Base-by-base conservation (phyloP, 2,329 filamentous ascomycete genomes). In the Ophiostoma fasciatum region DNA sequence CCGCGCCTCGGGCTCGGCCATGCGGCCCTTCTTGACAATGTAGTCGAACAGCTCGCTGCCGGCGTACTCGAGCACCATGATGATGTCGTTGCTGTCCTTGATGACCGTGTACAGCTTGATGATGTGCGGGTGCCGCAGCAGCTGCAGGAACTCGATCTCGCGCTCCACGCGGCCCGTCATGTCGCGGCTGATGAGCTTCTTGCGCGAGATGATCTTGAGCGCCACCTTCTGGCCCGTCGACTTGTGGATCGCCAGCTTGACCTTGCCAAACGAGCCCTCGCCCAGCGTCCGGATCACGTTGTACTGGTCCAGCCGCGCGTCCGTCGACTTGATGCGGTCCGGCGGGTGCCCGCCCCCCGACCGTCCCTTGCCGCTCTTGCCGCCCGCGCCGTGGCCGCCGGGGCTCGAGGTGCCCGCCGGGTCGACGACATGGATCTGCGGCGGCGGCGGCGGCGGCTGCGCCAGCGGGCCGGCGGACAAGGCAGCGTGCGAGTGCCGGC, bases 101-200 rank as follows among this genome's bases (percentile, higher is more conserved):
- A 98, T 96, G 45, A 98, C 90, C 21, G 90, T 96, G 59, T 84
- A 94, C 75, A 98, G 71, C 62, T 98, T 98, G 66, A 98, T 98
- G 55, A 98, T 98, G 60, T 98, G 90, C 28, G 90, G 90, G 58
- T 98, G 90, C 42, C 90, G 78, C 42, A 98, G 68, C 42, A 98
- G 65, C 62, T 98, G 90, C 44, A 98, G 71, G 55, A 98, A 98
- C 57, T 94, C 87, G 49, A 98, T 98, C 65, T 98, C 90, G 48
- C 90, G 75, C 64, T 98, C 90, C 45, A 98, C 92, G 42, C 90
- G 75, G 42, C 90, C 90, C 36, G 92, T 87, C 90, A 98, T 96
- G 59, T 98, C 90, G 51, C 88, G 72, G 48, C 87, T 96, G 49
- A 94, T 84, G 51, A 98, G 71, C 64, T 94, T 93, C 64, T 90